Evolutionary conservation across 768 basidiomycete genomes (phyloP).

Genomic region (Termitomyces bulborhizus): DNA sequence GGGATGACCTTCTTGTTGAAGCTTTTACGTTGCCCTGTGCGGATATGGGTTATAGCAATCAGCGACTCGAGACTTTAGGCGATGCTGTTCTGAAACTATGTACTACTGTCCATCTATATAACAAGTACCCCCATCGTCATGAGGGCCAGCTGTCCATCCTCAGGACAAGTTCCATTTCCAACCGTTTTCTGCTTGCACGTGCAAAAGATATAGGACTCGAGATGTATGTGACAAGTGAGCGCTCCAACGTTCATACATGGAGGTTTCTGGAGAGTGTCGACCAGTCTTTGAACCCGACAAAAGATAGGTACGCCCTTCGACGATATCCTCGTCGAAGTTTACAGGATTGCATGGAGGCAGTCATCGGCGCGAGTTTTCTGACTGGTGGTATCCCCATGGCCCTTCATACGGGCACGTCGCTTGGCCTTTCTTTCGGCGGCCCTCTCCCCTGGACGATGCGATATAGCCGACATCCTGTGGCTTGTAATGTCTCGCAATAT

Average conservation of each 20-base stretch:
- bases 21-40: conserved; percentile 73
- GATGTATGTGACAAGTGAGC: conserved; percentile 56
- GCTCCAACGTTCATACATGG: conserved; percentile 50
- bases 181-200: conserved; percentile 61
- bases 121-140: conserved; percentile 68
- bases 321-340: conserved; percentile 62
- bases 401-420: conserved; percentile 51
- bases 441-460: conserved; percentile 60
- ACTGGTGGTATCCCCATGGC: conserved; percentile 69
- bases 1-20: conserved; percentile 54
- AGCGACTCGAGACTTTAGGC: conserved; percentile 82
- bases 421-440: conserved; percentile 74
- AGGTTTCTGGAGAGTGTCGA: conserved; percentile 39
- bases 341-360: conserved; percentile 87
- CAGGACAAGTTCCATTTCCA: conserved; percentile 61
- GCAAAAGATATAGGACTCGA: conserved; percentile 63
- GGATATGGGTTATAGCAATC: conserved; percentile 64
- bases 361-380: conserved; percentile 70
- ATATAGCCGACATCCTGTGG: conserved; percentile 29
- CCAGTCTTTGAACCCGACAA: conserved; percentile 18
- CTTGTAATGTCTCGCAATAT: conserved; percentile 34
- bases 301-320: conserved; percentile 31
- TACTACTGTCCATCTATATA: conserved; percentile 71
- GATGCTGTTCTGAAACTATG: conserved; percentile 78
- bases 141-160: conserved; percentile 77